These are phyloP conservation scores for Leucosporidium creatinivorum DNA, from an alignment of 768 basidiomycete species.

Conservation along the genomic window DNA sequence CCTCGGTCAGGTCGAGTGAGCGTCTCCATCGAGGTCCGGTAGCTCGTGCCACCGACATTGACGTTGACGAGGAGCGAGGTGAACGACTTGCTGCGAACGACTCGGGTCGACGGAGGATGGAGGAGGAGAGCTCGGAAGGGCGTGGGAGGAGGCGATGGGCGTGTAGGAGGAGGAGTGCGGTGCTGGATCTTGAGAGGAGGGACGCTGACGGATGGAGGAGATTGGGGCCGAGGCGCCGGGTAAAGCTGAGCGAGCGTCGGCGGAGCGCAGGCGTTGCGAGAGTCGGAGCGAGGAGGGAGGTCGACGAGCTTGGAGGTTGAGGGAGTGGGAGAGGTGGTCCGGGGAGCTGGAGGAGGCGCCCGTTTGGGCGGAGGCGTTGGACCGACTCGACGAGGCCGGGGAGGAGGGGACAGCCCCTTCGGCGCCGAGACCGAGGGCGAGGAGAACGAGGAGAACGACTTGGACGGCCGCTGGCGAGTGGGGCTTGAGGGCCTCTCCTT, in stretches of 20 bases:
- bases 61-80: not conserved
- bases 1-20: not conserved
- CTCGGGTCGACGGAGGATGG: not conserved
- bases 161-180: not conserved
- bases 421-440: no score
- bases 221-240: not conserved
- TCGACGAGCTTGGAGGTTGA: no score
- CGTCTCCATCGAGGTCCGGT: not conserved
- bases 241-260: not conserved
- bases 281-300: no score
- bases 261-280: no score
- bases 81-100: not conserved
- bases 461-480: no score
- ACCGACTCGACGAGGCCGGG: no score
- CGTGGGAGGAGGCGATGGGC: not conserved
- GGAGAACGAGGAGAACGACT: no score
- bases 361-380: no score
- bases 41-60: not conserved
- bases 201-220: not conserved
- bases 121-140: not conserved
- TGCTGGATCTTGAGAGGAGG: not conserved
- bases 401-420: no score
- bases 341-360: no score
- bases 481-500: no score
- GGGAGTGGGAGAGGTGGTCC: no score